Conservation (phyloP, 2,329 filamentous ascomycete species). For the Alternaria triticina region DNA sequence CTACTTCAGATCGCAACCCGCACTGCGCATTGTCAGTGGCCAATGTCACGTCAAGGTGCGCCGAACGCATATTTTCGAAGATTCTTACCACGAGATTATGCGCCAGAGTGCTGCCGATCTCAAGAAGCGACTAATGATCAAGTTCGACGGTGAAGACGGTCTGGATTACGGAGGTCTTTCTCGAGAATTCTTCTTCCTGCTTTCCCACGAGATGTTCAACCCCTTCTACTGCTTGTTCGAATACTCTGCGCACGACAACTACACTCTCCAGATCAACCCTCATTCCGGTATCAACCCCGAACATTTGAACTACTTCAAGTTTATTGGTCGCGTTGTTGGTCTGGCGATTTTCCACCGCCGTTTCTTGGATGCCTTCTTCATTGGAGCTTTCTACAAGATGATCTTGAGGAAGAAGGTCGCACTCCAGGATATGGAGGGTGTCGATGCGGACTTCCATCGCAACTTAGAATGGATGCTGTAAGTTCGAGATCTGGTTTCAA, state of each 20-base stretch:
- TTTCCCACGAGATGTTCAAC: constrained; percentile 99
- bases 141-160: constrained; percentile 98
- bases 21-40: constrained; percentile 90
- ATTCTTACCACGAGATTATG: constrained; percentile 98
- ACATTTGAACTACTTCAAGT: constrained; percentile 99
- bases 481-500: constrained; percentile 30
- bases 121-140: constrained; percentile 99
- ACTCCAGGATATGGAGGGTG: constrained; percentile 96
- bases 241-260: constrained; percentile 99
- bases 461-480: constrained; percentile 94
- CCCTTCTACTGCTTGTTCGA: constrained; percentile 99
- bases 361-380: constrained; percentile 98
- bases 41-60: constrained; percentile 99
- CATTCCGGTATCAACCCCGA: constrained; percentile 99
- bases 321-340: constrained; percentile 96
- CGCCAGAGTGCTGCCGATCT: constrained; percentile 92
- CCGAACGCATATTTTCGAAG: constrained; percentile 96
- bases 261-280: constrained; percentile 98
- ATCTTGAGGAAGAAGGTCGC: constrained; percentile 90
- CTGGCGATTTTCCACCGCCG: constrained; percentile 97
- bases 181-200: constrained; percentile 96
- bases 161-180: constrained; percentile 97
- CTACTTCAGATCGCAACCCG: constrained; percentile 98
- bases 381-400: constrained; percentile 99
- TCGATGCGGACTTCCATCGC: constrained; percentile 96